These are phyloP conservation scores for Leptodontidium sp. DNA, from an alignment of 2,329 filamentous ascomycete species.

Conservation along the genomic window DNA sequence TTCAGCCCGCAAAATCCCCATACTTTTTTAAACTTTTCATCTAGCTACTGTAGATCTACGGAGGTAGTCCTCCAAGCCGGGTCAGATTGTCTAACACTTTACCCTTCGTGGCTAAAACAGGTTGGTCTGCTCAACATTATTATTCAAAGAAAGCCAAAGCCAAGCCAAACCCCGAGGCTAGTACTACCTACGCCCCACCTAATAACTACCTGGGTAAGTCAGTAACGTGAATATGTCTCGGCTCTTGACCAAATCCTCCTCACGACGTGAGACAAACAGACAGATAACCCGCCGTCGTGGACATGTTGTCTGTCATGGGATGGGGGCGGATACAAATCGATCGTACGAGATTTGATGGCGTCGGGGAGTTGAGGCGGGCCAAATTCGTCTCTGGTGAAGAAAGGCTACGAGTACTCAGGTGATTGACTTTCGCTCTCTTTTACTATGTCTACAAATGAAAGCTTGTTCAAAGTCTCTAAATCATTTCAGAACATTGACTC, in stretches of 20 bases:
- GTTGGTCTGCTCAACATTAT: too few species aligned
- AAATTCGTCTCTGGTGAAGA: too few species aligned
- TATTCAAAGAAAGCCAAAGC: neutral
- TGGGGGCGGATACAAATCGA: neutral
- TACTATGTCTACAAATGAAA: too few species aligned
- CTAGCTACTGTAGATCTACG: neutral
- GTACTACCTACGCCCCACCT: neutral
- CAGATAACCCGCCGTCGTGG: neutral
- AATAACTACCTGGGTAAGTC: neutral
- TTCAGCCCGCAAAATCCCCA: slow-evolving; percentile 4
- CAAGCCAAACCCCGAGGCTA: neutral
- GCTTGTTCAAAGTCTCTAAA: too few species aligned
- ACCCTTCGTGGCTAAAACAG: neutral
- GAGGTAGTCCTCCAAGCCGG: neutral
- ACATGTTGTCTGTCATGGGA: neutral
- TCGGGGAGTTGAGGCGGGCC: neutral
- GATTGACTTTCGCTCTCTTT: too few species aligned
- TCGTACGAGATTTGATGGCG: slow-evolving; percentile 7
- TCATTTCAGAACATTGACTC: too few species aligned
- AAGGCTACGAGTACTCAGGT: too few species aligned
- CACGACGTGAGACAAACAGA: neutral
- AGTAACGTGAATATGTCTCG: neutral
- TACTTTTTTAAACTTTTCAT: neutral
- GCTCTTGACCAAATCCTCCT: slow-evolving; percentile 5
- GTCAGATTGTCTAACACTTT: neutral